A percentile compares a stretch with the other conserved stretches of the same genome.
phyloP scores from a whole-genome alignment of 176 grass and related monocot species.

The Guadua angustifolia region DNA sequence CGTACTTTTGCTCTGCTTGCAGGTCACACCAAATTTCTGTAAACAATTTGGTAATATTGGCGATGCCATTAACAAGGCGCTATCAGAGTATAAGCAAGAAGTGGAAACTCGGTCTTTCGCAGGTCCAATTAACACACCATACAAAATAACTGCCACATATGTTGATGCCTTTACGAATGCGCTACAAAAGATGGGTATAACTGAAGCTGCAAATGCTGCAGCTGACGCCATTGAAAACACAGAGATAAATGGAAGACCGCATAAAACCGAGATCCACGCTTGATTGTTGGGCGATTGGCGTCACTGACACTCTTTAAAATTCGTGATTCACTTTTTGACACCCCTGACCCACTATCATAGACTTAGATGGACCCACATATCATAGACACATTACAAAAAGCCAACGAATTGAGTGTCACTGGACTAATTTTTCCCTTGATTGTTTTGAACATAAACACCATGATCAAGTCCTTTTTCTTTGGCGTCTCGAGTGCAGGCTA shows the following conservation, averaged over 20 bases:
- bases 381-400: too few species aligned
- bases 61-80: conserved; percentile 71
- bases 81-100: conserved; percentile 78
- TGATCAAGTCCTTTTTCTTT: too few species aligned
- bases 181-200: conserved; percentile 79
- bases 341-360: too few species aligned
- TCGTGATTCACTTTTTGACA: too few species aligned
- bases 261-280: conserved; percentile 24
- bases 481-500: too few species aligned
- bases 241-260: conserved; percentile 17
- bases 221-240: conserved; percentile 56
- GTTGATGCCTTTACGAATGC: conserved; percentile 67
- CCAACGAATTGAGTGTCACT: too few species aligned
- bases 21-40: conserved; percentile 92
- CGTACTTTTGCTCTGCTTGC: neutral
- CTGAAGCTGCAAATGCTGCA: conserved; percentile 69
- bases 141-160: conserved; percentile 63
- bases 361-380: too few species aligned
- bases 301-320: too few species aligned
- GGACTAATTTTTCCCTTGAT: too few species aligned
- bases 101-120: conserved; percentile 80
- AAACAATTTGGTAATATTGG: conserved; percentile 75
- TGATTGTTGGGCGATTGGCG: too few species aligned
- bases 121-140: conserved; percentile 67
- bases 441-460: neutral